phyloP scores from a whole-genome alignment of 163 green algal species.

The Botryococcus braunii region DNA sequence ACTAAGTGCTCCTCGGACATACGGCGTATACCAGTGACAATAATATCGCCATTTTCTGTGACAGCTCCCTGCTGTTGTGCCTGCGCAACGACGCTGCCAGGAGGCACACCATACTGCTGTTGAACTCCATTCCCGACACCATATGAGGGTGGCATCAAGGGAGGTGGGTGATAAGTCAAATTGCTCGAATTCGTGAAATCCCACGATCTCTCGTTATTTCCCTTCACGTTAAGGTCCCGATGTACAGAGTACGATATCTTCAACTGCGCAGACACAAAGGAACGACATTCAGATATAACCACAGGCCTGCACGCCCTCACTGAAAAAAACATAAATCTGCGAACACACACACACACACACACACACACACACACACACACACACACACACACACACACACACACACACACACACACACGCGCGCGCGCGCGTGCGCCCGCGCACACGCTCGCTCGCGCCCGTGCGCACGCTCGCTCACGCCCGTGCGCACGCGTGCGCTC shows the following conservation, averaged over 20 bases:
- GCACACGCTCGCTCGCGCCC: no score
- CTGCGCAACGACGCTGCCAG: background rate
- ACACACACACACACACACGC: no score
- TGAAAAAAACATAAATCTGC: no score
- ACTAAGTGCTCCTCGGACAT: background rate
- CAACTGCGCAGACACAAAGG: slow-evolving; percentile 22
- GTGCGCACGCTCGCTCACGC: no score
- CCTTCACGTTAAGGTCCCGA: slow-evolving; percentile 46
- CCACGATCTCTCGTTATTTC: slow-evolving; percentile 35
- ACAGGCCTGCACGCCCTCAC: no score
- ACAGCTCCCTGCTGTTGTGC: background rate
- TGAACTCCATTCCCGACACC: background rate
- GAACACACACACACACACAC: no score
- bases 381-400: no score
- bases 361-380: no score
- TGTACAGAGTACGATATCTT: slow-evolving; percentile 39
- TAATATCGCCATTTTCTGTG: background rate
- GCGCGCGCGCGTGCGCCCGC: no score
- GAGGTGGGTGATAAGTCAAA: background rate
- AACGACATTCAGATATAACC: no score
- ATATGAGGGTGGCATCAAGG: background rate
- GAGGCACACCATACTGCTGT: background rate
- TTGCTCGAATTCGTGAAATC: slow-evolving; percentile 27
- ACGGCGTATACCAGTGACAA: background rate
- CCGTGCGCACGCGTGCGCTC: no score